Evolutionary conservation across 176 grass and related monocot genomes (phyloP).

Genomic region (Musa troglodytarum): DNA sequence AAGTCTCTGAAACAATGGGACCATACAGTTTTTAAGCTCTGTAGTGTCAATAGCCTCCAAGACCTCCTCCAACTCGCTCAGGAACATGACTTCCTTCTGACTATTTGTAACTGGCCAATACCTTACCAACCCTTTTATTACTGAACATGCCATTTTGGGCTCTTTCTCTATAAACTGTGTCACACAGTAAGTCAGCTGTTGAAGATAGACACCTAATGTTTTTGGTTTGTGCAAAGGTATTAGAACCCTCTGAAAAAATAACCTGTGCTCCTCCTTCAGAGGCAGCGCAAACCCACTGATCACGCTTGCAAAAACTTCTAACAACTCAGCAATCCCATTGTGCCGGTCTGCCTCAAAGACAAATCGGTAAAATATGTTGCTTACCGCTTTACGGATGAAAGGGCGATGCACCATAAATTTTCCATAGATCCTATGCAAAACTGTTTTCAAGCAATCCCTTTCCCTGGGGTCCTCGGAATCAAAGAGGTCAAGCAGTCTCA

Average conservation of each 20-base stretch:
- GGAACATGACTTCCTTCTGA: slow-evolving; percentile 97
- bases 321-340: too few species aligned
- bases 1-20: slow-evolving; percentile 64
- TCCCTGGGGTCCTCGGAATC: slow-evolving; percentile 91
- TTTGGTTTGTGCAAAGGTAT: slow-evolving; percentile 82
- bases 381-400: slow-evolving; percentile 73
- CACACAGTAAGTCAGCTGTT: slow-evolving; percentile 85
- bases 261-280: slow-evolving; percentile 86
- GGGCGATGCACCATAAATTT: slow-evolving; percentile 54
- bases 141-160: slow-evolving; percentile 45
- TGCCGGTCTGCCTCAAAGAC: too few species aligned
- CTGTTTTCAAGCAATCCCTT: slow-evolving; percentile 71
- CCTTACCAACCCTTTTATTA: slow-evolving; percentile 59
- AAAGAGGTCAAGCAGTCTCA: slow-evolving; percentile 71
- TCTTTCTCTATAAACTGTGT: slow-evolving; percentile 38
- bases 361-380: slow-evolving; percentile 77
- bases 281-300: slow-evolving; percentile 12
- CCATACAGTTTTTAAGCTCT: slow-evolving; percentile 92
- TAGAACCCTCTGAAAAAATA: slow-evolving; percentile 64
- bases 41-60: slow-evolving; percentile 55
- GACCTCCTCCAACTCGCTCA: slow-evolving; percentile 85
- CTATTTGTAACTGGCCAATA: slow-evolving; percentile 88
- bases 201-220: slow-evolving; percentile 69
- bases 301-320: too few species aligned
- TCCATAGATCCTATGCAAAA: slow-evolving; percentile 45